These are phyloP conservation scores for Calonectria pseudoturangicola DNA, from an alignment of 2,329 filamentous ascomycete genomes.

Conservation along the genomic window DNA sequence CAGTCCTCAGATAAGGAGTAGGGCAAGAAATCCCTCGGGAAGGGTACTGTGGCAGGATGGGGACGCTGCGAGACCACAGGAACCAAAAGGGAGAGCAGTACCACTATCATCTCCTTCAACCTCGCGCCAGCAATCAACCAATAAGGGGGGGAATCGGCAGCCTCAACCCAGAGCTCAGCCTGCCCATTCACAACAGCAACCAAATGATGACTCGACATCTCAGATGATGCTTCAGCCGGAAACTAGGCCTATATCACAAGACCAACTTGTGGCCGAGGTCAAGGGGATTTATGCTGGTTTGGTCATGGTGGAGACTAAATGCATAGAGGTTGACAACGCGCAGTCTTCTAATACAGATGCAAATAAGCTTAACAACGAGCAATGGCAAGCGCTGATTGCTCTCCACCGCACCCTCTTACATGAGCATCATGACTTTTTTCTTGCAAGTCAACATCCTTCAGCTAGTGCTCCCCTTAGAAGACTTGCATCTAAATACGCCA, in stretches of 20 bases:
- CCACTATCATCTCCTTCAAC: not conserved
- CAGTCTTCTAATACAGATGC: constrained; percentile 68
- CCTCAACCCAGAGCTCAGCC: constrained; percentile 74
- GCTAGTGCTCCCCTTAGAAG: constrained; percentile 80
- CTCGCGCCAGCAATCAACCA: constrained; percentile 9
- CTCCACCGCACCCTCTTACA: constrained; percentile 87
- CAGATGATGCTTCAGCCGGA: constrained; percentile 45
- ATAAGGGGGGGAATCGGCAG: constrained; percentile 8
- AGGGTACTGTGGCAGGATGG: constrained; percentile 55
- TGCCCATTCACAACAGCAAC: not conserved
- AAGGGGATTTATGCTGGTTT: constrained; percentile 89
- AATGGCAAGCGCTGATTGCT: constrained; percentile 90
- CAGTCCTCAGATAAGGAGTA: constrained; percentile 6
- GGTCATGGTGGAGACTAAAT: constrained; percentile 90
- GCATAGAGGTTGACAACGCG: constrained; percentile 86
- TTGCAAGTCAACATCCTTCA: constrained; percentile 90
- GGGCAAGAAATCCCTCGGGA: constrained; percentile 37
- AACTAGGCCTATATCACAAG: constrained; percentile 82
- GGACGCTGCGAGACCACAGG: constrained; percentile 37
- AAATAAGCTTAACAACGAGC: constrained; percentile 75
- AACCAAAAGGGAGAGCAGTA: not conserved
- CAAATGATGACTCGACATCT: constrained; percentile 6
- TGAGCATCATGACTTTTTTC: constrained; percentile 90
- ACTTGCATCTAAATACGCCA: constrained; percentile 87
- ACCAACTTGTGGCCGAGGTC: constrained; percentile 87